phyloP scores from a whole-genome alignment of 768 basidiomycete genomes.

The Amanita phalloides region DNA sequence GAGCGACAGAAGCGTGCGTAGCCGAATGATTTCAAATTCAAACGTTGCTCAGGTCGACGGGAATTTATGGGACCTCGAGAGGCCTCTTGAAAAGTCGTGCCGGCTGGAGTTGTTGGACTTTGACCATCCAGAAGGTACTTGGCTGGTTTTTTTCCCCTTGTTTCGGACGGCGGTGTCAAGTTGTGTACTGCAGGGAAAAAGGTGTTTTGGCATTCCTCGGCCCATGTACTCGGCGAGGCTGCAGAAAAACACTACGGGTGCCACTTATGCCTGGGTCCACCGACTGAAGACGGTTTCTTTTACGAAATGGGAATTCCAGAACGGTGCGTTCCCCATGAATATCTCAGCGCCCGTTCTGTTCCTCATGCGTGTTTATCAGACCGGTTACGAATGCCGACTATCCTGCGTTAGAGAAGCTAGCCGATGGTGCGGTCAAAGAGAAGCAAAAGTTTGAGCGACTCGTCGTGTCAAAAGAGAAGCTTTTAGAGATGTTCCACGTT shows the following conservation, averaged over 20 bases:
- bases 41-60: conserved; percentile 55
- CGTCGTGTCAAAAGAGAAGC: conserved; percentile 87
- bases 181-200: conserved; percentile 56
- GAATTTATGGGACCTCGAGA: conserved; percentile 87
- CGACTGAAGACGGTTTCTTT: conserved; percentile 97
- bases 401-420: conserved; percentile 78
- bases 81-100: conserved; percentile 82
- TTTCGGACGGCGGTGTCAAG: too few relatives aligned
- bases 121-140: conserved; percentile 74
- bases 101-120: conserved; percentile 85
- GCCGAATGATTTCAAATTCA: background rate
- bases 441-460: conserved; percentile 96
- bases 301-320: conserved; percentile 95
- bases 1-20: conserved; percentile 7
- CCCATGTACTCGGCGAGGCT: conserved; percentile 95
- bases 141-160: too few relatives aligned
- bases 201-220: conserved; percentile 99
- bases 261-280: conserved; percentile 93
- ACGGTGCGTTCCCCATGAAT: conserved; percentile 29
- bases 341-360: background rate
- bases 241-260: conserved; percentile 95
- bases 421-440: conserved; percentile 86
- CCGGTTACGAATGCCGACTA: conserved; percentile 78
- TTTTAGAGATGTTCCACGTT: conserved; percentile 94
- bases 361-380: conserved; percentile 24